These are phyloP conservation scores for Hypholoma fasciculare DNA, from an alignment of 768 basidiomycete genomes.

Conservation along the genomic window DNA sequence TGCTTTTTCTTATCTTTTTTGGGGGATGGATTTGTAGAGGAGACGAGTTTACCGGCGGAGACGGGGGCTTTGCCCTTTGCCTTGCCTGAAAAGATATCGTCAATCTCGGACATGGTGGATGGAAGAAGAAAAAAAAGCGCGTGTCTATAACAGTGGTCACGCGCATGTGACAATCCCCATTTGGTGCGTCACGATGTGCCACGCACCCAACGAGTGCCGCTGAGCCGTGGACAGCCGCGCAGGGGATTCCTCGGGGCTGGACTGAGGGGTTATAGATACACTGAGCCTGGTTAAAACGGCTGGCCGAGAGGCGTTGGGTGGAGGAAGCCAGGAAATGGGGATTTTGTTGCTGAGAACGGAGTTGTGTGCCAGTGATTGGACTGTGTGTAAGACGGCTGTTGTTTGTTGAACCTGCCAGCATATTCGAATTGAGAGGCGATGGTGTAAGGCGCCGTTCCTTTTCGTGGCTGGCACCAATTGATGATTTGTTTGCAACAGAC, in stretches of 20 bases:
- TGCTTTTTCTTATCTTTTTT: conserved; percentile 53
- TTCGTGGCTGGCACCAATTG: conserved; percentile 4
- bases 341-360: conserved; percentile 6
- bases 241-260: conserved; percentile 1
- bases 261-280: neutral
- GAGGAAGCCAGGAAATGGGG: neutral
- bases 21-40: conserved; percentile 24
- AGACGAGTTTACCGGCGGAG: conserved; percentile 22
- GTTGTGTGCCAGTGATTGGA: conserved; percentile 9
- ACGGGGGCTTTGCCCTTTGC: conserved; percentile 28
- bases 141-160: conserved; percentile 7
- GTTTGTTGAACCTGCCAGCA: conserved; percentile 10
- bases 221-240: neutral
- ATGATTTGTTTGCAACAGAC: conserved; percentile 11
- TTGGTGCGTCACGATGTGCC: conserved; percentile 1
- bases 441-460: conserved; percentile 29
- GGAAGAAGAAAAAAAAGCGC: conserved; percentile 9
- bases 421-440: conserved; percentile 17
- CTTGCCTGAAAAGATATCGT: conserved; percentile 76
- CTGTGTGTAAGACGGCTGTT: conserved; percentile 9
- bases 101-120: conserved; percentile 70
- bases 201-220: neutral
- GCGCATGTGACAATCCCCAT: conserved; percentile 5
- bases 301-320: neutral
- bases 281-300: neutral